phyloP scores from a whole-genome alignment of 345 rosid species.

The Anastatica hierochuntica region DNA sequence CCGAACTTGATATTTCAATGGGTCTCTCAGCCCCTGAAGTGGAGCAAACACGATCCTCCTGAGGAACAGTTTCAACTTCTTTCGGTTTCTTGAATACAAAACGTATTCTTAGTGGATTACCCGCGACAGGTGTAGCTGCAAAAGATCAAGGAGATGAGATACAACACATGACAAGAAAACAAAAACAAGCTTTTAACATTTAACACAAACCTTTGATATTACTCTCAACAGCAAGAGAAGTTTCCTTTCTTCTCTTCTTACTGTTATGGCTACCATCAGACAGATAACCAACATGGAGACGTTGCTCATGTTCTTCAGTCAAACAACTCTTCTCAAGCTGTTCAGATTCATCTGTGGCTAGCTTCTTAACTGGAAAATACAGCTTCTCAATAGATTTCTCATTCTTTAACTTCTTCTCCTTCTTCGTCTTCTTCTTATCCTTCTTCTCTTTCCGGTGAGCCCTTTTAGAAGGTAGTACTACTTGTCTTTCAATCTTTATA shows the following conservation, averaged over 20 bases:
- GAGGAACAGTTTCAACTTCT: slow-evolving; percentile 11
- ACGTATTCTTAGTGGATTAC: slow-evolving; percentile 41
- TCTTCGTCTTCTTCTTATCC: too few relatives aligned
- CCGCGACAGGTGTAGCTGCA: slow-evolving; percentile 22
- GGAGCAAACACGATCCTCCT: slow-evolving; percentile 21
- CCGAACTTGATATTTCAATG: background rate
- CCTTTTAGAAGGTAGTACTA: slow-evolving; percentile 2
- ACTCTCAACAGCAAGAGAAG: slow-evolving; percentile 15
- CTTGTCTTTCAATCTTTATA: slow-evolving; percentile 23
- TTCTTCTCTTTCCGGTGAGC: slow-evolving; percentile 20
- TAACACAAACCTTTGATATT: slow-evolving; percentile 28
- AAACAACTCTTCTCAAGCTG: slow-evolving; percentile 20
- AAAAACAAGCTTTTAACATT: background rate
- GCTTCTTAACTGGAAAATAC: background rate
- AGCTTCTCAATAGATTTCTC: slow-evolving; percentile 1
- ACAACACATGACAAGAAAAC: background rate
- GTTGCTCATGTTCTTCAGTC: slow-evolving; percentile 15
- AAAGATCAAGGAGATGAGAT: background rate
- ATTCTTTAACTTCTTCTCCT: slow-evolving; percentile 8
- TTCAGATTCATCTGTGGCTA: slow-evolving; percentile 18
- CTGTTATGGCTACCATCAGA: slow-evolving; percentile 42
- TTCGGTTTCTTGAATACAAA: slow-evolving; percentile 28
- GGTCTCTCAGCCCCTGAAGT: slow-evolving; percentile 16
- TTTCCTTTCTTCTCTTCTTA: slow-evolving; percentile 32
- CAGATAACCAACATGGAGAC: slow-evolving; percentile 19